Evolutionary conservation across 345 rosid genomes (phyloP), one percentile per base, ranked within the genome.

Genomic region (Gossypium rotundifolium): DNA sequence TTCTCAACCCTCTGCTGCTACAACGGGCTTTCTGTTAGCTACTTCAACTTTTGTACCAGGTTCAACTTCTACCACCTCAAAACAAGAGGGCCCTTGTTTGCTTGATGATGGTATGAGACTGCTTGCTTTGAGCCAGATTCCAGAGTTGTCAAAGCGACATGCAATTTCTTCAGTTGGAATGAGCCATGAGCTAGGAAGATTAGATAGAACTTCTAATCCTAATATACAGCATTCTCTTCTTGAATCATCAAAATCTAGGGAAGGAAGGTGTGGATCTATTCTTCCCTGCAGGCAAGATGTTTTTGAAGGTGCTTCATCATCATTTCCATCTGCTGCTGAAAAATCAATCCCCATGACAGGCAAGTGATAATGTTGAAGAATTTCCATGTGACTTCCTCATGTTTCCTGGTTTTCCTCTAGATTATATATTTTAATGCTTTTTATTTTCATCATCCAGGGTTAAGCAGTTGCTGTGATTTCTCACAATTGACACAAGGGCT

Each of bases 21-120:
- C 85, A 11, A 25, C 74, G 55, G 72, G 74, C 51, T 72, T 59
- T 55, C 72, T 64, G 20, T 74, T 78, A 3, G 78, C 79, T 38
- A 71, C 74, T 77, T 63, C 75, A 22, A 61, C 78, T 44, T 49
- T 48, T 54, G 18, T 59, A 52, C 74, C 79, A n/a, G 76, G 66
- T 48, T 69, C 76, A 65, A 29, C 71, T 62, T 65, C 77, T 60
- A 57, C 78, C 29, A 67, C 57, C 27, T 64, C 45, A 45, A 76
- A 79, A 64, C 78, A 76, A 72, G 81, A 73, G 20, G 29, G 64
- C 76, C 71, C 84, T 65, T 64, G 44, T 76, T 74, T 79, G 20
- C 79, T 78, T 74, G 86, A 85, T 78, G 87, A 85, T 44, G 61
- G 80, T 65, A 81, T 77, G 81, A 87, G 86, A 79, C 53, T 77